Evolutionary conservation across 495 filamentous ascomycete genomes (phyloP).

Genomic region (Hypoxylon fragiforme): DNA sequence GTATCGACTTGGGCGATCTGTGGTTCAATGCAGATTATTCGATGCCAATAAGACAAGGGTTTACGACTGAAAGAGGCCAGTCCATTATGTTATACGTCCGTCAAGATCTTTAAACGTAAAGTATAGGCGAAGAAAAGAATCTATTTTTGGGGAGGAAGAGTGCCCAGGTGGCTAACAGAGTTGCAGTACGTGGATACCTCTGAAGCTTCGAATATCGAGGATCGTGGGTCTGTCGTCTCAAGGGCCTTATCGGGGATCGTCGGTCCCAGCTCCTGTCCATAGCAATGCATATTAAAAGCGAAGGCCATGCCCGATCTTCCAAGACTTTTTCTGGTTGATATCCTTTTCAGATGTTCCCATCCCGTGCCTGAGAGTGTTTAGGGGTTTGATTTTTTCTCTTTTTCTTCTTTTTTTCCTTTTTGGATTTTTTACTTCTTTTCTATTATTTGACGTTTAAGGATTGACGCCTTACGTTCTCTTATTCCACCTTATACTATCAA

Average conservation of each 20-base stretch:
- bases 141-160: no score
- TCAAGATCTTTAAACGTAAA: constrained; percentile 16
- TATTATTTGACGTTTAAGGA: constrained; percentile 35
- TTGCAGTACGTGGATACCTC: constrained; percentile 1
- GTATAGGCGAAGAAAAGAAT: constrained; percentile 23
- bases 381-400: constrained; percentile 18
- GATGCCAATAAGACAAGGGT: constrained; percentile 23
- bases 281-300: constrained; percentile 32
- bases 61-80: constrained; percentile 7
- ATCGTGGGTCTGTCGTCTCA: constrained; percentile 27
- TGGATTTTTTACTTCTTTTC: constrained; percentile 23
- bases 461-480: constrained; percentile 38
- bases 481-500: constrained; percentile 20
- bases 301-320: constrained; percentile 20
- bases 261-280: constrained; percentile 18
- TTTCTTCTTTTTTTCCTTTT: constrained; percentile 24
- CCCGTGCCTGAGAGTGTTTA: constrained; percentile 26
- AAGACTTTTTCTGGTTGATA: constrained; percentile 39
- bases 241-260: constrained; percentile 20
- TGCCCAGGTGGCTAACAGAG: no score
- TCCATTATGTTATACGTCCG: background rate
- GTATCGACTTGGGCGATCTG: constrained; percentile 13
- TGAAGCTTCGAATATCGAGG: constrained; percentile 10
- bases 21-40: constrained; percentile 15
- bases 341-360: constrained; percentile 19